phyloP scores from a whole-genome alignment of 2,329 filamentous ascomycete genomes.

The Dactylellina cionopaga region DNA sequence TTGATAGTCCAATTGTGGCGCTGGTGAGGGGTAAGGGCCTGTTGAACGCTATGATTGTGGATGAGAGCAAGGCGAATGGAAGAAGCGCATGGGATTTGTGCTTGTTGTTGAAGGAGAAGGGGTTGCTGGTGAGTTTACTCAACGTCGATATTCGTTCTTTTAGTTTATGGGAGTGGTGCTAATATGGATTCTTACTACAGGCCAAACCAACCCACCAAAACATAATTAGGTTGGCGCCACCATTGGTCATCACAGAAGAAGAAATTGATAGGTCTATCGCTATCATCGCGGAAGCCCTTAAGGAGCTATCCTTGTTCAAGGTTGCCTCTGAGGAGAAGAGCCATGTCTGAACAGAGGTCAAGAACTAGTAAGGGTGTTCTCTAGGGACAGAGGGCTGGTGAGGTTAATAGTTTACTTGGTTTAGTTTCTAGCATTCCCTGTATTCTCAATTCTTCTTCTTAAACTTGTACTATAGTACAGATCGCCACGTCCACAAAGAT shows the following conservation, averaged over 20 bases:
- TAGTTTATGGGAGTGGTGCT: background rate
- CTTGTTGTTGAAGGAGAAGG: conserved; percentile 93
- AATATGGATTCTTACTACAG: conserved; percentile 64
- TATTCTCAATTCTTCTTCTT: too few species aligned
- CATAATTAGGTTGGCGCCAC: conserved; percentile 97
- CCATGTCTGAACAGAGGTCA: background rate
- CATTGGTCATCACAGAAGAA: conserved; percentile 89
- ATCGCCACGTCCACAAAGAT: too few species aligned
- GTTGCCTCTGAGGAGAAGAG: conserved; percentile 11
- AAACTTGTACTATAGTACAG: too few species aligned
- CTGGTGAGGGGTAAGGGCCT: conserved; percentile 89
- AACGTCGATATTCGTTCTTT: conserved; percentile 53
- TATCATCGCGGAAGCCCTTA: conserved; percentile 83
- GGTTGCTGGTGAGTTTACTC: conserved; percentile 77
- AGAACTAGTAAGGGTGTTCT: too few species aligned
- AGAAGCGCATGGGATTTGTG: conserved; percentile 91
- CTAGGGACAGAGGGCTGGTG: too few species aligned
- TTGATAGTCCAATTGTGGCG: conserved; percentile 83
- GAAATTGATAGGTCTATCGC: conserved; percentile 80
- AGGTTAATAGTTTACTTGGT: too few species aligned
- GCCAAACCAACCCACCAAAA: conserved; percentile 98
- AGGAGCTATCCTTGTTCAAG: conserved; percentile 69
- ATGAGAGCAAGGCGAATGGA: conserved; percentile 84
- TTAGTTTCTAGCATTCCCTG: too few species aligned
- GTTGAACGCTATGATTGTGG: conserved; percentile 94